Base-by-base conservation (phyloP, 192 early-diverging fungal species). In the Kappamyces sp. region DNA sequence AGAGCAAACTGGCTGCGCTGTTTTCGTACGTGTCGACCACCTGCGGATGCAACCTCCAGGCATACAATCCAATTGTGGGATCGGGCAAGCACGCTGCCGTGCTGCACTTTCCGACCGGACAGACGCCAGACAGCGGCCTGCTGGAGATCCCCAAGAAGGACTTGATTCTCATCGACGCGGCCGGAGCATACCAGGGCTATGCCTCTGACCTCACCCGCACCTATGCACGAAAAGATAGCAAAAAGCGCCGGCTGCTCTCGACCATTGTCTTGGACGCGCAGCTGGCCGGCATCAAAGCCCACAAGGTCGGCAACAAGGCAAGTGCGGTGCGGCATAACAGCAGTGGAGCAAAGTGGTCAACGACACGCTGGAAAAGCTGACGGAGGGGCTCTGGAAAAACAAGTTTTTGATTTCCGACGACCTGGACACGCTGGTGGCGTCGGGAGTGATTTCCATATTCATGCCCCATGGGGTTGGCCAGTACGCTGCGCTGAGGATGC, bases 401-500 rank as follows among this genome's bases (percentile, higher is more conserved):
- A 88, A 88, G 33, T 83, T 93, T 43, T 76, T 93, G 44, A 57
- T 71, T 13, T 87, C 87, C 54, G 74, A 74, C 2, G 70, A 74
- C 38, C n/a, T 67, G 1, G 57, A 67, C 9, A 52, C 66, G 46
- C 75, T 90, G 9, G 32, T 87, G 43, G 74, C 65, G 12, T 75
- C 77, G 51, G 63, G 78, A 37, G 82, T 87, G 8, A 70, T 76
- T 35, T 83, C 76, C 1, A 76, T 84, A 55, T 92, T 94, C 64
- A 89, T 87, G 81, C 93, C 93, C 4, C 93, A 97, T 47, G 93
- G 93, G 7, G 75, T 90, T 34, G 91, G 91, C 7, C 93, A 96
- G 23, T 23, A 23, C 23, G 23, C 0, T 23, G 23, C 23, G 23
- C 23, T 23, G 23, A 23, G 23, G 23, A 23, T 23, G 23, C 23